A percentile compares a stretch with the other conserved stretches of the same genome.
phyloP scores from a whole-genome alignment of 2,329 filamentous ascomycete species.

The Fusarium vanettenii region DNA sequence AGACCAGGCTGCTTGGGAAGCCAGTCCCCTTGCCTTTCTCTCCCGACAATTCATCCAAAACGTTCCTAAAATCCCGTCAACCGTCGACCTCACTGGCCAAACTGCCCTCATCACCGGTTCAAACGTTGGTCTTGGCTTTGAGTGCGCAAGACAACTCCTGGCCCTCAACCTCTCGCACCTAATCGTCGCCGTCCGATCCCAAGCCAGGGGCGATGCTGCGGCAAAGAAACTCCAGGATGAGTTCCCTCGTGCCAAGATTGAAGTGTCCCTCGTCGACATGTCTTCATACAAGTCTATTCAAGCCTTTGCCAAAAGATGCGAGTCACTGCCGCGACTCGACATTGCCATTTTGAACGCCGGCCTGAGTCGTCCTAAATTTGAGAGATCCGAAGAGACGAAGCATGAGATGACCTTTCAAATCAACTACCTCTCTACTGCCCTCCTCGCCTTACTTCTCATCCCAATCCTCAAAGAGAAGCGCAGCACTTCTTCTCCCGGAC shows the following conservation, averaged over 20 bases:
- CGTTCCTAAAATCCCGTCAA: slow-evolving; percentile 38
- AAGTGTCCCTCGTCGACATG: slow-evolving; percentile 63
- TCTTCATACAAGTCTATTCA: slow-evolving; percentile 57
- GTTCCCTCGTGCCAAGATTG: slow-evolving; percentile 51
- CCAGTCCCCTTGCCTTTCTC: slow-evolving; percentile 37
- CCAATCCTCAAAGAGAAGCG: slow-evolving; percentile 47
- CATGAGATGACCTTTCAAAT: slow-evolving; percentile 57
- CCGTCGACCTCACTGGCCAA: slow-evolving; percentile 48
- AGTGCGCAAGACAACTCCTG: slow-evolving; percentile 57
- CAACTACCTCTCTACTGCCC: slow-evolving; percentile 52
- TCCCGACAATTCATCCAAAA: slow-evolving; percentile 40
- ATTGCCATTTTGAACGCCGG: slow-evolving; percentile 61
- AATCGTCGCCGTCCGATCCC: slow-evolving; percentile 60
- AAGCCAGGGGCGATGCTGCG: slow-evolving; percentile 56
- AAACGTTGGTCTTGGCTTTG: slow-evolving; percentile 62
- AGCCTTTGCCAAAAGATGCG: slow-evolving; percentile 51
- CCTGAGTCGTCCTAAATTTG: slow-evolving; percentile 41
- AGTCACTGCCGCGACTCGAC: slow-evolving; percentile 53
- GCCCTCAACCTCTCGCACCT: slow-evolving; percentile 54
- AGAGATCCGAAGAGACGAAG: slow-evolving; percentile 45
- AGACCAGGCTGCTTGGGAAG: slow-evolving; percentile 35
- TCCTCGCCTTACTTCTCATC: slow-evolving; percentile 48
- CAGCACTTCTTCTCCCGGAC: slow-evolving; percentile 24
- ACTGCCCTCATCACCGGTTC: slow-evolving; percentile 62
- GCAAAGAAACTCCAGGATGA: slow-evolving; percentile 27